Evolutionary conservation across 1,139 yeast genomes (phyloP), one percentile per base, ranked within the genome.

Genomic region (Saccharomycopsis hybrid): DNA sequence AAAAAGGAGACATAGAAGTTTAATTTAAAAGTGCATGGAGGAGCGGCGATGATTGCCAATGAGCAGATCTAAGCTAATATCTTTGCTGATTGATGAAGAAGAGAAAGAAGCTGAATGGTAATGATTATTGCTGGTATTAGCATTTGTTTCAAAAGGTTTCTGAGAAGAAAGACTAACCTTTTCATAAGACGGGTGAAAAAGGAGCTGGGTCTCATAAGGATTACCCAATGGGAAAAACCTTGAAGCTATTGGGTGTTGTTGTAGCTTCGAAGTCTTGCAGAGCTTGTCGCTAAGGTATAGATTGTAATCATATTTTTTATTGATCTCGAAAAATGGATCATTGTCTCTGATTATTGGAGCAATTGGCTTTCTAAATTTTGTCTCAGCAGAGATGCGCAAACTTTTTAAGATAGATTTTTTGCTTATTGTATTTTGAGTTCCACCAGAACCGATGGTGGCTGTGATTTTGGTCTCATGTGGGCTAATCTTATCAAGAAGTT

Each of bases 161-260:
- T 18, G 18, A 18, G 18, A 18, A 18, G 18, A 18, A 18, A 18
- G 18, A 18, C 18, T 18, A 18, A 18, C 18, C 18, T 18, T 18
- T 18, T 18, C 18, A 18, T 18, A 18, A 18, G 18, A 18, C 18
- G 18, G 18, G 18, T 18, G 18, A 18, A 18, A 31, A 7, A 8
- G 35, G 35, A 8, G 35, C 11, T 31, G 35, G 35, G 35, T 31
- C 35, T 31, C 35, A 31, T 11, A 31, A 11, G 35, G 11, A 31
- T 24, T 13, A 3, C 44, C 49, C 43, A 48, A 41, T 24, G 53
- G 53, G 44, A 50, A 50, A 33, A 50, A 50, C n/a, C 53, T 25
- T 5, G 48, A 43, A 5, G 38, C 44, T 3, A 48, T n/a, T 27
- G 51, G 50, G 48, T 50, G 49, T 30, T 47, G 49, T 27, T 42